phyloP scores from a whole-genome alignment of 208 protist genomes.

The Zelonia costaricensis region DNA sequence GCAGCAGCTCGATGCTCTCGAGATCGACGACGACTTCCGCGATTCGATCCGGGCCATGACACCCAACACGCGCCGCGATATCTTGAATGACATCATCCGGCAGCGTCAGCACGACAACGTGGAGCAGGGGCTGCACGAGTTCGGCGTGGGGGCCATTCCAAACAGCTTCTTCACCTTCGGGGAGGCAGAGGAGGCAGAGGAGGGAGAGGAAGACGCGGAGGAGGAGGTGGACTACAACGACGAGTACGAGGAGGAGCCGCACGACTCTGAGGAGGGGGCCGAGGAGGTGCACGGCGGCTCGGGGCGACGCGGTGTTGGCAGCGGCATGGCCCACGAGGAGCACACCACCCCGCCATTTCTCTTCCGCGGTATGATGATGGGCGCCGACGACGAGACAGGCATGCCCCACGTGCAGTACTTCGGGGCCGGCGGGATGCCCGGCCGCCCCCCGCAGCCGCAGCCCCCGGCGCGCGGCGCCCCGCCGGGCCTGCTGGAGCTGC shows the following conservation, averaged over 20 bases:
- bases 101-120: constrained; percentile 25
- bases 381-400: not conserved
- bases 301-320: too few species aligned
- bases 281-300: too few species aligned
- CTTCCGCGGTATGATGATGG: not conserved
- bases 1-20: constrained; percentile 47
- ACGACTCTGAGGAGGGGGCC: not conserved
- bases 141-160: not conserved
- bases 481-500: constrained; percentile 6
- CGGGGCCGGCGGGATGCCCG: not conserved
- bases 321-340: too few species aligned
- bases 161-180: not conserved
- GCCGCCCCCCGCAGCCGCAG: not conserved
- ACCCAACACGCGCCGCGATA: constrained; percentile 61
- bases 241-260: not conserved
- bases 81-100: constrained; percentile 80
- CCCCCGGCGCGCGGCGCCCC: not conserved
- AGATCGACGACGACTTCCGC: constrained; percentile 68
- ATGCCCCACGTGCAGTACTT: not conserved
- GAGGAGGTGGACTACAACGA: not conserved
- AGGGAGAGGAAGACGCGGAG: not conserved
- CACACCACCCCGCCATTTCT: not conserved
- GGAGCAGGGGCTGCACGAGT: constrained; percentile 6
- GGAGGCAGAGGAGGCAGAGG: constrained; percentile 16
- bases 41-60: constrained; percentile 72